phyloP scores from a whole-genome alignment of 768 basidiomycete genomes.

The Tricholoma sp. region DNA sequence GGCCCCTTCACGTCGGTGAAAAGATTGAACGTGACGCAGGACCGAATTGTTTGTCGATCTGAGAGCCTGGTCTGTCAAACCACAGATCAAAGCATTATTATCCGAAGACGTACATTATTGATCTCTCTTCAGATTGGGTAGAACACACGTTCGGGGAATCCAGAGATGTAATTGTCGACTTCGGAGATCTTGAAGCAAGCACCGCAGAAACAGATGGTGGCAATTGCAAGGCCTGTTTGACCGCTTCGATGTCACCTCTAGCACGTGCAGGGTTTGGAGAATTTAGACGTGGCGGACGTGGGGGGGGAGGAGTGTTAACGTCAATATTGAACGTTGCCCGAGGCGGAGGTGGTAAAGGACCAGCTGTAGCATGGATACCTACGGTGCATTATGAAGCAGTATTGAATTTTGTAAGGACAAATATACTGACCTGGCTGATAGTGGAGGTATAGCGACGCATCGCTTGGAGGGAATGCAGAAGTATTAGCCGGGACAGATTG shows the following conservation, averaged over 20 bases:
- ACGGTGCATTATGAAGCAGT: slow-evolving; percentile 10
- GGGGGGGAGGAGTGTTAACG: slow-evolving; percentile 42
- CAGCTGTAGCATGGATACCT: slow-evolving; percentile 64
- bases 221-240: slow-evolving; percentile 56
- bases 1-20: slow-evolving; percentile 60
- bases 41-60: slow-evolving; percentile 9
- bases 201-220: slow-evolving; percentile 49
- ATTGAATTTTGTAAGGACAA: not conserved
- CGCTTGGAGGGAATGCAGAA: slow-evolving; percentile 20
- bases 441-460: slow-evolving; percentile 42
- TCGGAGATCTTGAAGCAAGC: slow-evolving; percentile 26
- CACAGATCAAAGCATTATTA: not conserved
- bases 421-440: slow-evolving; percentile 55
- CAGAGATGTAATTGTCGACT: slow-evolving; percentile 1
- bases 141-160: slow-evolving; percentile 6
- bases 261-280: slow-evolving; percentile 44
- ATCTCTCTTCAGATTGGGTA: slow-evolving; percentile 6
- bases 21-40: slow-evolving; percentile 20
- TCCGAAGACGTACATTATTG: slow-evolving; percentile 12
- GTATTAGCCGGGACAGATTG: slow-evolving; percentile 16
- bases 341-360: slow-evolving; percentile 69
- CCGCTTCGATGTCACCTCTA: slow-evolving; percentile 47
- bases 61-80: slow-evolving; percentile 8
- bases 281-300: slow-evolving; percentile 58
- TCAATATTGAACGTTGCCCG: slow-evolving; percentile 48